phyloP scores from a whole-genome alignment of 2,329 filamentous ascomycete species.

The Diaporthe batatas region DNA sequence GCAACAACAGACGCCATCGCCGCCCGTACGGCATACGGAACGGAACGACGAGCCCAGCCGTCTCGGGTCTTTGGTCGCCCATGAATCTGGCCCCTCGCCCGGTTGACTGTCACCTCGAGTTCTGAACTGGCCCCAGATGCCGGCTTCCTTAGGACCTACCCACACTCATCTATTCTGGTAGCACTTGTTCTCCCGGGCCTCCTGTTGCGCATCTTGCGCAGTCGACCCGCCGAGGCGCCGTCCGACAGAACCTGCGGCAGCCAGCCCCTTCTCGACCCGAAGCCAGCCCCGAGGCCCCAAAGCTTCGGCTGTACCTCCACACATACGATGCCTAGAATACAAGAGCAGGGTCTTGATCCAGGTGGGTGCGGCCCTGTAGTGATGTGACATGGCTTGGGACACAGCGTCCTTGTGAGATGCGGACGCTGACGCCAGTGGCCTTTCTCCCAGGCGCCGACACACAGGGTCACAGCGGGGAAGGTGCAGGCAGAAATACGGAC shows the following conservation, averaged over 20 bases:
- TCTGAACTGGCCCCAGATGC: constrained; percentile 33
- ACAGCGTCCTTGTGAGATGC: constrained; percentile 22
- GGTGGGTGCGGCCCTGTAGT: constrained; percentile 50
- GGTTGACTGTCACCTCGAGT: constrained; percentile 9
- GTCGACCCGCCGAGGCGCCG: constrained; percentile 17
- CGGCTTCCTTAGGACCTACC: constrained; percentile 4
- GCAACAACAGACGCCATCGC: constrained; percentile 1
- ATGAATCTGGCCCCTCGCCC: constrained; percentile 18
- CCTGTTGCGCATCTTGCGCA: neutral
- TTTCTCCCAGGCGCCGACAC: constrained; percentile 56
- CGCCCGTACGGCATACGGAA: neutral
- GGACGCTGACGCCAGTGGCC: constrained; percentile 40
- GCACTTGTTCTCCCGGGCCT: constrained; percentile 15
- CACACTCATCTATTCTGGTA: constrained; percentile 4
- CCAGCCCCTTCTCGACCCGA: neutral
- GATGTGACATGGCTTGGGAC: constrained; percentile 28
- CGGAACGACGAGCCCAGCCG: constrained; percentile 20
- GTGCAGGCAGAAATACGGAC: constrained; percentile 56
- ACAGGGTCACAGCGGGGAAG: constrained; percentile 51
- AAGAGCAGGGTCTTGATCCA: constrained; percentile 58
- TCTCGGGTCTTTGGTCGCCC: neutral
- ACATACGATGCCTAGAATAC: constrained; percentile 61
- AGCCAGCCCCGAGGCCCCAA: constrained; percentile 3
- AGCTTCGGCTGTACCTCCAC: constrained; percentile 38
- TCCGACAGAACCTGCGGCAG: constrained; percentile 4